Evolutionary conservation across 352 stramenopile species (phyloP).

Genomic region (Pythium aquatile): DNA sequence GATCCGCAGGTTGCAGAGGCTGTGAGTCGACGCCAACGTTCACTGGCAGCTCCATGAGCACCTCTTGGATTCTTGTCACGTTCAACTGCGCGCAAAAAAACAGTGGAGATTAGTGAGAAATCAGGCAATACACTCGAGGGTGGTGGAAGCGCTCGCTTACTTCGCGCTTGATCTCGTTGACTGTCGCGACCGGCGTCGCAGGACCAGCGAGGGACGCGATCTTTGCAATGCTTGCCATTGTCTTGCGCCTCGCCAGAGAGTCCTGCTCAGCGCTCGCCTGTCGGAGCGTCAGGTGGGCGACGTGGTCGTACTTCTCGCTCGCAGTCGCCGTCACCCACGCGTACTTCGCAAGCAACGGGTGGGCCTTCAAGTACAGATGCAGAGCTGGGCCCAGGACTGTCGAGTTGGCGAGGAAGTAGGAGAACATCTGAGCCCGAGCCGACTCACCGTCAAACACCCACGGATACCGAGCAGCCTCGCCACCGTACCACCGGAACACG

Average conservation of each 20-base stretch:
- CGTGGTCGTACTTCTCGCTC: conserved; percentile 62
- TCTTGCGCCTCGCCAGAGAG: conserved; percentile 68
- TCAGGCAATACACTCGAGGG: too few relatives aligned
- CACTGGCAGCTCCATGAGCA: conserved; percentile 58
- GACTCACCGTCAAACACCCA: conserved; percentile 42
- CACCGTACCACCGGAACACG: conserved; percentile 75
- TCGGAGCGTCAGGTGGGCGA: conserved; percentile 47
- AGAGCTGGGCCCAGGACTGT: conserved; percentile 55
- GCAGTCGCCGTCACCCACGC: conserved; percentile 69
- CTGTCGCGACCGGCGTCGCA: conserved; percentile 32
- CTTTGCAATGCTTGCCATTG: conserved; percentile 75
- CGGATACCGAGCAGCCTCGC: conserved; percentile 59
- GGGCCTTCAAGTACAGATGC: conserved; percentile 62
- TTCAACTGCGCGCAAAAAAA: conserved; percentile 33
- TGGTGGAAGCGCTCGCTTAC: conserved; percentile 37
- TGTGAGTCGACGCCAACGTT: conserved; percentile 34
- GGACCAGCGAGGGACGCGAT: conserved; percentile 68
- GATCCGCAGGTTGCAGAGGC: conserved; percentile 41
- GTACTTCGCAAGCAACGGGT: conserved; percentile 52
- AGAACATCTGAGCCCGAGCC: conserved; percentile 41
- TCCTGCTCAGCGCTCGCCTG: conserved; percentile 50
- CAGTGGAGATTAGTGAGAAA: too few relatives aligned
- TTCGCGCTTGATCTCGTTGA: conserved; percentile 62
- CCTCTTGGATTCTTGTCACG: conserved; percentile 54
- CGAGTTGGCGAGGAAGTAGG: conserved; percentile 65